phyloP scores from a whole-genome alignment of 768 basidiomycete species.

The Harrya chromipes region DNA sequence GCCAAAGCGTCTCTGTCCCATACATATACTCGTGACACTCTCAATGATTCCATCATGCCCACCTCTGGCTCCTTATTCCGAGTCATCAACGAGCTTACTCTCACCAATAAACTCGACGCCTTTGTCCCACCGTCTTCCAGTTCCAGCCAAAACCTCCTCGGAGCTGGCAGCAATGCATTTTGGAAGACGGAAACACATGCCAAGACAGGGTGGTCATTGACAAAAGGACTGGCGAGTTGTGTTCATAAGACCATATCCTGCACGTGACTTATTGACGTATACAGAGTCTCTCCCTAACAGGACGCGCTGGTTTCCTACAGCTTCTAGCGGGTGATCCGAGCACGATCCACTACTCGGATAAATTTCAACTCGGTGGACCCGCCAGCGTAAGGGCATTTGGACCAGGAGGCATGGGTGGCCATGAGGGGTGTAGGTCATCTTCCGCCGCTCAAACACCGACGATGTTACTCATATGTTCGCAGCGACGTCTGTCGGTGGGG shows the following conservation, averaged over 20 bases:
- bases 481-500: slow-evolving; percentile 88
- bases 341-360: slow-evolving; percentile 62
- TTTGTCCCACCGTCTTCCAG: slow-evolving; percentile 8
- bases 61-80: slow-evolving; percentile 23
- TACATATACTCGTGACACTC: slow-evolving; percentile 60
- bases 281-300: slow-evolving; percentile 74
- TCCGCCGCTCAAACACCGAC: neutral
- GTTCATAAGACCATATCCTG: neutral
- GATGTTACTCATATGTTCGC: neutral
- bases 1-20: slow-evolving; percentile 85
- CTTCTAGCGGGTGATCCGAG: slow-evolving; percentile 49
- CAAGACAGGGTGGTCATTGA: slow-evolving; percentile 24
- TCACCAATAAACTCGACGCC: slow-evolving; percentile 20
- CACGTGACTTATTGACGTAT: neutral
- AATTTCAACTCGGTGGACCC: slow-evolving; percentile 93
- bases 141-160: slow-evolving; percentile 8
- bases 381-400: slow-evolving; percentile 78
- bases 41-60: slow-evolving; percentile 27
- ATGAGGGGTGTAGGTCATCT: slow-evolving; percentile 57
- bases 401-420: slow-evolving; percentile 72
- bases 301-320: slow-evolving; percentile 67
- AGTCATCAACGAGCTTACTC: slow-evolving; percentile 19
- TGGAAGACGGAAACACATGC: slow-evolving; percentile 24
- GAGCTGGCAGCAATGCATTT: slow-evolving; percentile 24
- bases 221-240: slow-evolving; percentile 21